Evolutionary conservation across 805 yeast genomes (phyloP), one percentile per base, ranked within the genome.

Genomic region (Alloascoidea hylecoeti): DNA sequence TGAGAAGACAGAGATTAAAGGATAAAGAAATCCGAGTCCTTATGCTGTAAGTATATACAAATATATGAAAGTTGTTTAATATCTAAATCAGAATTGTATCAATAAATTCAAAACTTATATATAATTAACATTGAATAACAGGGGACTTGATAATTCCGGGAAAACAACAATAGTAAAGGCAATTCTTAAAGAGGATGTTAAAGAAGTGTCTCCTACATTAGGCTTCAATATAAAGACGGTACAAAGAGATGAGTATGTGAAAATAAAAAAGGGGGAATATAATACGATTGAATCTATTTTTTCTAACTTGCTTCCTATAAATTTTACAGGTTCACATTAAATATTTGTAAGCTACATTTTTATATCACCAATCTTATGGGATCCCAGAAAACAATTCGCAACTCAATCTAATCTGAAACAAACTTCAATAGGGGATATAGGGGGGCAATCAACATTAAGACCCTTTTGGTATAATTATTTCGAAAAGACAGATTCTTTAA

Each of bases 381-480:
- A n/a, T n/a, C n/a, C n/a, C n/a, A n/a, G n/a, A n/a, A n/a, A n/a
- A n/a, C n/a, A n/a, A n/a, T n/a, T n/a, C n/a, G n/a, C n/a, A n/a
- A n/a, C n/a, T n/a, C n/a, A n/a, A n/a, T n/a, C n/a, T n/a, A n/a
- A n/a, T n/a, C n/a, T n/a, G n/a, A n/a, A n/a, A n/a, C n/a, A n/a
- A n/a, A n/a, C n/a, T n/a, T n/a, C n/a, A 17, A 9, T 19, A 42
- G 48, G 94, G 97, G 95, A 84, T 51, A 75, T 88, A 9, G 97
- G 97, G 3, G 97, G 97, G 2, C 97, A 88, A 55, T 59, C 68
- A 35, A 70, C 89, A 1, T 61, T 88, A 33, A 61, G 97, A 35
- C 76, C 88, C 14, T 86, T 86, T 64, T 88, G 97, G 97, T 75
- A 82, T 48, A 89, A 88, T 57, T 88, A 89, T 55, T 88, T 81